Percentiles rank a stretch among this genome's conserved stretches.
phyloP scores from a whole-genome alignment of 2,329 filamentous ascomycete genomes.

The Xylariomycetidae sp. region DNA sequence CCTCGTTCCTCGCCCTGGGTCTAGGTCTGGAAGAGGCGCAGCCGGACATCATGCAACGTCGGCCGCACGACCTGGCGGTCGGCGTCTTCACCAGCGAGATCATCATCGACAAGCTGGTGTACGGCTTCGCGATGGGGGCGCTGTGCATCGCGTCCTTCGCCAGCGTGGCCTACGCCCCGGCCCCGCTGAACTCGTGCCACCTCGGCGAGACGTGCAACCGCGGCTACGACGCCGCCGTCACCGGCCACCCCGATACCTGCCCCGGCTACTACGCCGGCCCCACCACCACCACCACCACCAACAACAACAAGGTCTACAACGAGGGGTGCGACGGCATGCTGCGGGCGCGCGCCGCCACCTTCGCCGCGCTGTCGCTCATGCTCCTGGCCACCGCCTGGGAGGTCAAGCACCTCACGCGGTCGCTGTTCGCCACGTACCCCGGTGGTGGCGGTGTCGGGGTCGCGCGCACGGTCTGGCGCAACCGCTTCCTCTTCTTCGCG shows the following conservation, averaged over 20 bases:
- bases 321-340: slow-evolving; percentile 58
- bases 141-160: slow-evolving; percentile 58
- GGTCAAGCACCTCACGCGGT: slow-evolving; percentile 64
- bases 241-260: not conserved
- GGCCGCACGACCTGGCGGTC: slow-evolving; percentile 53
- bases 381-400: slow-evolving; percentile 67
- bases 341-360: slow-evolving; percentile 61
- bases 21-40: slow-evolving; percentile 65
- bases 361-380: slow-evolving; percentile 62
- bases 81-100: slow-evolving; percentile 61
- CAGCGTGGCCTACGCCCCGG: slow-evolving; percentile 53
- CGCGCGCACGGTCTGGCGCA: slow-evolving; percentile 59
- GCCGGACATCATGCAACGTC: slow-evolving; percentile 60
- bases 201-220: slow-evolving; percentile 1
- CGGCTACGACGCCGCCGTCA: not conserved
- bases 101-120: slow-evolving; percentile 60
- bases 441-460: too few species aligned
- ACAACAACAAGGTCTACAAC: too few species aligned
- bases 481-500: slow-evolving; percentile 61
- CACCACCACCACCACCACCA: too few species aligned
- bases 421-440: slow-evolving; percentile 61
- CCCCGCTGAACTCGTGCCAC: too few species aligned
- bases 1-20: slow-evolving; percentile 64
- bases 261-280: not conserved
- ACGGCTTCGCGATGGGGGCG: slow-evolving; percentile 57